phyloP scores from a whole-genome alignment of 352 stramenopile genomes.

The Sclerospora graminicola region DNA sequence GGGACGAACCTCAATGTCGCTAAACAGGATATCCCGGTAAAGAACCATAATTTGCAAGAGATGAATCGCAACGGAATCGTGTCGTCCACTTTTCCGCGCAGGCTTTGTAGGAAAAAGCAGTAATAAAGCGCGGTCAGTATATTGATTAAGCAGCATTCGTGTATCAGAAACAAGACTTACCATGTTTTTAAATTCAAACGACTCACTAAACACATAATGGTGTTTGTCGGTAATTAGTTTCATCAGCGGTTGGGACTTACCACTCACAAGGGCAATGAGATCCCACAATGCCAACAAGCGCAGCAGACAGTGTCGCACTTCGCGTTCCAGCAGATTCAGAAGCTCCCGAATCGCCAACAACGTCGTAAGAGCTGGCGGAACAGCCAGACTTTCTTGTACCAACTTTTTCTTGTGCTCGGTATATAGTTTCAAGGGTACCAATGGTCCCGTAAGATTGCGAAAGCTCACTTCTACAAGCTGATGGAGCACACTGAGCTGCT shows the following conservation, averaged over 20 bases:
- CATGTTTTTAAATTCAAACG: constrained; percentile 50
- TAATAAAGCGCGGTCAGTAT: not conserved
- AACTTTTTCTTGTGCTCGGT: constrained; percentile 30
- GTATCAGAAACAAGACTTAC: constrained; percentile 14
- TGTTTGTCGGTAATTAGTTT: constrained; percentile 46
- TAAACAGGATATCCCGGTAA: constrained; percentile 61
- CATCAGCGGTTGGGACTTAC: constrained; percentile 21
- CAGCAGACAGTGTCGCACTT: constrained; percentile 44
- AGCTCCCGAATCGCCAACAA: constrained; percentile 36
- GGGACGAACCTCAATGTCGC: constrained; percentile 44
- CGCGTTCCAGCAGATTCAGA: constrained; percentile 30
- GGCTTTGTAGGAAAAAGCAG: constrained; percentile 16
- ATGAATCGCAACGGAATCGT: constrained; percentile 35
- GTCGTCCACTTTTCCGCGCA: constrained; percentile 24
- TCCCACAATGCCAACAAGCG: constrained; percentile 48
- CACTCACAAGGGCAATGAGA: constrained; percentile 28
- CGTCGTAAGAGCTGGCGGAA: constrained; percentile 29
- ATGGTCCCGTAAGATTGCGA: constrained; percentile 42
- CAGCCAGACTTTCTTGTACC: constrained; percentile 19
- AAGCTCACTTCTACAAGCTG: constrained; percentile 63
- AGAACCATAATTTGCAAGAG: constrained; percentile 48
- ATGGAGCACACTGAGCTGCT: constrained; percentile 34
- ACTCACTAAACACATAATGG: constrained; percentile 46
- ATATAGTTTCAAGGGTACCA: constrained; percentile 39
- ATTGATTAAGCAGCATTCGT: not conserved